Conservation (phyloP, 2,329 filamentous ascomycete genomes). For the Talaromyces amestolkiae region DNA sequence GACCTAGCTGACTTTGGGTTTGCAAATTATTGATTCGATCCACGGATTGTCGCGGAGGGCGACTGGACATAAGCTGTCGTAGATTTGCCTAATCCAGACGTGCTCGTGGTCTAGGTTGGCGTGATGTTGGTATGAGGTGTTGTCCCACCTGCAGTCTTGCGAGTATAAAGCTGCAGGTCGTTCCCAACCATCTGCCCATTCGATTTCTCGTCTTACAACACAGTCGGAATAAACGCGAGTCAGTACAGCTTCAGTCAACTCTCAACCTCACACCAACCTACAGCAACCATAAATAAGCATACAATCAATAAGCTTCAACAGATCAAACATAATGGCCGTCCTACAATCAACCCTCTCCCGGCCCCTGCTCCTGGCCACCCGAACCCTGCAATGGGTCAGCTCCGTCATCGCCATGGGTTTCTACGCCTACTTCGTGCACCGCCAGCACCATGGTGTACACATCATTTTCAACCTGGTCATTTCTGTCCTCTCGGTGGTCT, state of each 20-base stretch:
- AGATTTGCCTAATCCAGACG: background rate
- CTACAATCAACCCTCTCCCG: slow-evolving; percentile 18
- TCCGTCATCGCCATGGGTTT: slow-evolving; percentile 45
- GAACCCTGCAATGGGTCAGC: slow-evolving; percentile 38
- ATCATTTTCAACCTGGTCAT: slow-evolving; percentile 42
- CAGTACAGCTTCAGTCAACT: background rate
- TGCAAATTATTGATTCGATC: background rate
- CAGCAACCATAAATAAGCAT: background rate
- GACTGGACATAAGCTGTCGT: background rate
- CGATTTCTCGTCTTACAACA: too few relatives aligned
- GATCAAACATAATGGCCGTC: background rate
- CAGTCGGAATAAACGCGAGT: background rate
- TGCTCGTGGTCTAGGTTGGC: background rate
- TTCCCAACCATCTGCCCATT: too few relatives aligned
- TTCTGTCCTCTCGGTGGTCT: slow-evolving; percentile 39
- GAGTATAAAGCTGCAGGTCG: slow-evolving; percentile 3
- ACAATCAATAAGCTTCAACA: background rate
- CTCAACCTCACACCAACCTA: background rate
- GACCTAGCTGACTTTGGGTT: background rate
- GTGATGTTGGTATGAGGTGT: slow-evolving; percentile 13
- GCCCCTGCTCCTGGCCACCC: slow-evolving; percentile 32
- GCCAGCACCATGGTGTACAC: slow-evolving; percentile 32
- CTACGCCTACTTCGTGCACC: slow-evolving; percentile 40
- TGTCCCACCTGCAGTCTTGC: background rate
- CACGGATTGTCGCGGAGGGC: slow-evolving; percentile 9